A percentile compares a stretch with the other conserved stretches of the same genome.
These are phyloP conservation scores for Adansonia madagascariensis DNA, from an alignment of 441 rosid species.

Conservation along the genomic window DNA sequence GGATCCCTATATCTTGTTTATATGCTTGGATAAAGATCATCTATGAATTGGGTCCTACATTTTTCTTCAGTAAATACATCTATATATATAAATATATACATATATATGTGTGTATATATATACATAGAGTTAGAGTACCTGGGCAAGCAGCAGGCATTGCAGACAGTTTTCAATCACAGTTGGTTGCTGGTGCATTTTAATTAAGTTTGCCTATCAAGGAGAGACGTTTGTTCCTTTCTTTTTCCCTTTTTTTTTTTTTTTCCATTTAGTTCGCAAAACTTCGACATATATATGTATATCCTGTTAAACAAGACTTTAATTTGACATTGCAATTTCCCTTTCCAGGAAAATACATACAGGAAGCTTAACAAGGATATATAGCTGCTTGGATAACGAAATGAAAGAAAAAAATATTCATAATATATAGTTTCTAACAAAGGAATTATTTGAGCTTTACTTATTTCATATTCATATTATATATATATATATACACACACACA, in stretches of 20 bases:
- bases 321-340: not conserved
- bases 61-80: not conserved
- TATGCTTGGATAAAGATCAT: not conserved
- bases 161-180: not conserved
- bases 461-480: not conserved
- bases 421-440: not conserved
- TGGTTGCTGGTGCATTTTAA: conserved; percentile 29
- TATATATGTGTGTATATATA: not conserved
- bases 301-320: conserved; percentile 7
- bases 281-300: not conserved
- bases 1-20: conserved; percentile 7
- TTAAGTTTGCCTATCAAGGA: not conserved
- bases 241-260: not conserved
- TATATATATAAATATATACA: not conserved
- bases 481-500: too few species aligned
- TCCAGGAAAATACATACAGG: not conserved
- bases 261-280: not conserved
- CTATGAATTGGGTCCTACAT: conserved; percentile 17
- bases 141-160: conserved; percentile 11
- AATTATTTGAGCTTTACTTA: not conserved
- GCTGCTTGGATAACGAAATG: not conserved
- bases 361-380: not conserved
- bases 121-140: not conserved
- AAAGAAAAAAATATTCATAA: not conserved
- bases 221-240: not conserved